Conservation (phyloP, 176 grass and related monocot genomes). For the Coix lacrymajobi region DNA sequence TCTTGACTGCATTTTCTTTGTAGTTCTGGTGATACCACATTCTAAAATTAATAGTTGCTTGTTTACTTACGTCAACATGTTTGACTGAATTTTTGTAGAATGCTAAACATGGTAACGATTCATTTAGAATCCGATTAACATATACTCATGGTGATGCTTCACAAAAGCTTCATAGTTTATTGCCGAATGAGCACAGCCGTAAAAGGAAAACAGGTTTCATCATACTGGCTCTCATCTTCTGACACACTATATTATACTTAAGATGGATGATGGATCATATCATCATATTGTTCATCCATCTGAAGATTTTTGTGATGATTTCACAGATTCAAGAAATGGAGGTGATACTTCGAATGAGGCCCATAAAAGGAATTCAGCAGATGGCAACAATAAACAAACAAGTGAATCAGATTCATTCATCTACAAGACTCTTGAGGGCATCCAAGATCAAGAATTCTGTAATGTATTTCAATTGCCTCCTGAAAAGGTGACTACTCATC, state of each 20-base stretch:
- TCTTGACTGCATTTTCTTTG: slow-evolving; percentile 1
- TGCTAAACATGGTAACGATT: slow-evolving; percentile 55
- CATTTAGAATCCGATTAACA: slow-evolving; percentile 74
- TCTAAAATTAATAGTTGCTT: slow-evolving; percentile 3
- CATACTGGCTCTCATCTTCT: not conserved
- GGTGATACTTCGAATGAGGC: slow-evolving; percentile 16
- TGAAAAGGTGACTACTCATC: slow-evolving; percentile 45
- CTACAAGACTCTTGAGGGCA: slow-evolving; percentile 56
- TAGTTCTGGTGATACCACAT: not conserved
- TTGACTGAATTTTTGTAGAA: slow-evolving; percentile 38
- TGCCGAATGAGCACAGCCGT: slow-evolving; percentile 36
- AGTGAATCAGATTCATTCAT: slow-evolving; percentile 56
- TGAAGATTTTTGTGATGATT: slow-evolving; percentile 8
- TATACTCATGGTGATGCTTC: slow-evolving; percentile 72
- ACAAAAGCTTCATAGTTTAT: slow-evolving; percentile 48
- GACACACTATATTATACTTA: not conserved
- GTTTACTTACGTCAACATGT: slow-evolving; percentile 2
- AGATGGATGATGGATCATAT: not conserved
- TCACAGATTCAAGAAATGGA: slow-evolving; percentile 45
- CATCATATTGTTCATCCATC: not conserved
- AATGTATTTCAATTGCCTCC: slow-evolving; percentile 57
- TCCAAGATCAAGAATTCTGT: slow-evolving; percentile 65
- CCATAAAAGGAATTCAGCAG: slow-evolving; percentile 26
- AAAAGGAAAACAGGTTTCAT: slow-evolving; percentile 62
- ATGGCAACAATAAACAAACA: slow-evolving; percentile 40